phyloP scores from a whole-genome alignment of 106 monocot species.

The Allium fistulosum region DNA sequence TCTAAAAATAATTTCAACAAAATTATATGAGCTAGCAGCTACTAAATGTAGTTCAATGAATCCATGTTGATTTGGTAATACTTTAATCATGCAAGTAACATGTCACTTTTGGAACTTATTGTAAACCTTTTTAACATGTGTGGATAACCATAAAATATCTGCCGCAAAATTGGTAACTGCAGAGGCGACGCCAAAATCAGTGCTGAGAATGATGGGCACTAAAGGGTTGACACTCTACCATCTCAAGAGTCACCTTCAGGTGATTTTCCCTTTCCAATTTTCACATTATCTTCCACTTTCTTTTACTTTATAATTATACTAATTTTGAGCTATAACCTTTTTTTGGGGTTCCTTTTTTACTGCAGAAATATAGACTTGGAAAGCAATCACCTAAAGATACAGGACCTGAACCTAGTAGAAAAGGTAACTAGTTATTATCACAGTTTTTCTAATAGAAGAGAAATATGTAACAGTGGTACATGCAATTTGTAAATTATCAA shows the following conservation, averaged over 20 bases:
- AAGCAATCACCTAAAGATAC: constrained; percentile 42
- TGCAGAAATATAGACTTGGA: constrained; percentile 79
- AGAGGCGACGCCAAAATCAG: constrained; percentile 85
- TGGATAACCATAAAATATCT: no score
- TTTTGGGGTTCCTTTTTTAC: background rate
- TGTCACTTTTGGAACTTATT: background rate
- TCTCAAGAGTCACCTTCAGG: constrained; percentile 85
- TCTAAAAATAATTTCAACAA: no score
- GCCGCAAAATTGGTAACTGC: background rate
- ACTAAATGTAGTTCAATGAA: no score
- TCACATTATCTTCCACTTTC: background rate
- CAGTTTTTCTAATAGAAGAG: no score
- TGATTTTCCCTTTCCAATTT: constrained; percentile 7
- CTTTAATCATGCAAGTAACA: no score
- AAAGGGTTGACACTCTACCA: constrained; percentile 81
- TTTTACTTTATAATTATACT: background rate
- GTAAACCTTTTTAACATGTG: no score
- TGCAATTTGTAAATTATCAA: no score
- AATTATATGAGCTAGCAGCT: no score
- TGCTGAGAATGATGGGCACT: constrained; percentile 73
- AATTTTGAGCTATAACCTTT: no score
- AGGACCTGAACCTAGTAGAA: constrained; percentile 15
- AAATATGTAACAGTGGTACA: no score
- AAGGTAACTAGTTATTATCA: constrained; percentile 15
- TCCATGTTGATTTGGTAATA: no score